Conservation (phyloP, 805 yeast species). For the Ogataea trehaloabstinens region DNA sequence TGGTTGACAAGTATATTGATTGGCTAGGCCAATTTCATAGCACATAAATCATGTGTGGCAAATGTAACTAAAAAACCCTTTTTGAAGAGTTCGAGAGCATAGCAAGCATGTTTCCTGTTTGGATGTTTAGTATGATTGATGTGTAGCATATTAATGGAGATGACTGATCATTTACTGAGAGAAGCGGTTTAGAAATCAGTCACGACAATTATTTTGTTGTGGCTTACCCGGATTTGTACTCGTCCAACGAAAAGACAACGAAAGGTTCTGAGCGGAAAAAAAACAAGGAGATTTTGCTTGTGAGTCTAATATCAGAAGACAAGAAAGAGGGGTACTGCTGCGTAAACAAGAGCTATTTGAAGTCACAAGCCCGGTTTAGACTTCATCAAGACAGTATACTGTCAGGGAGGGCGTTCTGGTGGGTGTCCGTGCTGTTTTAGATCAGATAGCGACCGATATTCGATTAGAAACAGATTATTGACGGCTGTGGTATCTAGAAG, state of each 20-base stretch:
- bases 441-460: too few relatives aligned
- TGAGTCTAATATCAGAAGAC: neutral
- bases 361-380: neutral
- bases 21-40: conserved; percentile 32
- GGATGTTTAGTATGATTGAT: too few relatives aligned
- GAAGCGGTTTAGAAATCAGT: too few relatives aligned
- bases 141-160: conserved; percentile 3
- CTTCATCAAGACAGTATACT: neutral
- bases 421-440: too few relatives aligned
- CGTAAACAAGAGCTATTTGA: too few relatives aligned
- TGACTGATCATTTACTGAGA: too few relatives aligned
- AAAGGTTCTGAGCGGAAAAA: conserved; percentile 13
- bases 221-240: conserved; percentile 11
- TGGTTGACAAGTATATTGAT: conserved; percentile 27
- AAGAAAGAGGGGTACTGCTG: neutral
- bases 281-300: conserved; percentile 11
- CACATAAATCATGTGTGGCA: conserved; percentile 5
- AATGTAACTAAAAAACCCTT: neutral
- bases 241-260: conserved; percentile 11
- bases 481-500: too few relatives aligned
- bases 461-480: too few relatives aligned
- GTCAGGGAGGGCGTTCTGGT: neutral
- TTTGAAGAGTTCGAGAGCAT: neutral
- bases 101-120: too few relatives aligned
- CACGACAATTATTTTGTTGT: neutral